Percentiles rank a stretch among this genome's conserved stretches.
Evolutionary conservation across 2,329 filamentous ascomycete species (phyloP).

Genomic region (Ophiostoma ips): DNA sequence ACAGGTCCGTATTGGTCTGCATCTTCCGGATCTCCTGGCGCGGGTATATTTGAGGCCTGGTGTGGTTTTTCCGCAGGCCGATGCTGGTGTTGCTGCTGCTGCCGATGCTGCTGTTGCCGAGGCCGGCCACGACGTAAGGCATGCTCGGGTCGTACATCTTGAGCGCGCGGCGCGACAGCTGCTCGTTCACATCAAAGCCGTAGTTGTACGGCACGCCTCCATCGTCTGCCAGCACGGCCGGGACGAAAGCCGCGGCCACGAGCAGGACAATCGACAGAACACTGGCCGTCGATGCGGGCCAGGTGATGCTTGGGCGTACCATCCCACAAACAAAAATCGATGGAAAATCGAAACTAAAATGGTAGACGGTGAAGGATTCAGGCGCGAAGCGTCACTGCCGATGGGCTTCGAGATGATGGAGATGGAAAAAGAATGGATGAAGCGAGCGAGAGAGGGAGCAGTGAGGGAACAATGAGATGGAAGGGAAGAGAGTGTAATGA

Average conservation of each 20-base stretch:
- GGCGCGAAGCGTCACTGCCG: too few species aligned
- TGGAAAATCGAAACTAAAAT: too few species aligned
- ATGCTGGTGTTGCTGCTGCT: constrained; percentile 6
- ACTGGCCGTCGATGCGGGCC: not conserved
- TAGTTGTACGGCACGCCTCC: constrained; percentile 35
- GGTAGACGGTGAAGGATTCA: too few species aligned
- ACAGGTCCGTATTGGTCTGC: constrained; percentile 47
- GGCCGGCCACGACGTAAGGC: constrained; percentile 29
- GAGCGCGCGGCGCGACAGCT: constrained; percentile 27
- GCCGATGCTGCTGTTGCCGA: constrained; percentile 19
- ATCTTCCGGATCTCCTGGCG: constrained; percentile 58
- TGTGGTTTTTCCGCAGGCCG: not conserved
- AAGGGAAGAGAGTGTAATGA: too few species aligned
- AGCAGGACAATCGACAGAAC: not conserved
- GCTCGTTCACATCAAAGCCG: constrained; percentile 27
- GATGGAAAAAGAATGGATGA: too few species aligned
- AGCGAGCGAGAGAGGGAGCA: too few species aligned
- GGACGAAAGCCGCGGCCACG: not conserved
- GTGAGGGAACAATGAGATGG: too few species aligned
- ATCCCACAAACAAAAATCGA: not conserved
- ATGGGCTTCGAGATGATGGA: too few species aligned
- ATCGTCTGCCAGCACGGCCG: constrained; percentile 3
- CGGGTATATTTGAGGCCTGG: constrained; percentile 16
- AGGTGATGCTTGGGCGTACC: not conserved
- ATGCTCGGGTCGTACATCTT: constrained; percentile 10